Conservation (phyloP, 1,139 yeast genomes). For the Diutina neorugosa region DNA sequence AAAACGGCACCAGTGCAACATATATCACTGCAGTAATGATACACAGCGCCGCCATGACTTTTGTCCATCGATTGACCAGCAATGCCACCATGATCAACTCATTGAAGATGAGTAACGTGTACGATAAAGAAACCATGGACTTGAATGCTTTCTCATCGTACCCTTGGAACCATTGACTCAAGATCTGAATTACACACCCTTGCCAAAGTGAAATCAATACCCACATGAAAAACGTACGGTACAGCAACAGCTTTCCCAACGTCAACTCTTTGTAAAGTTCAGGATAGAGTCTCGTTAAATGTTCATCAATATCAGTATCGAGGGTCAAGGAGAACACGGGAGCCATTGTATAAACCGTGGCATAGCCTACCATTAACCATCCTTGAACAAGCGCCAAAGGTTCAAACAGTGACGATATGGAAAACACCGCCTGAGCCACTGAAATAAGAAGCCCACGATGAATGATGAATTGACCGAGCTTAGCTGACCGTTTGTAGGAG, state of each 20-base stretch:
- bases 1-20: constrained; percentile 66
- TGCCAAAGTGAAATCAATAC: constrained; percentile 78
- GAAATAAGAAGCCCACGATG: constrained; percentile 92
- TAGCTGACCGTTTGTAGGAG: constrained; percentile 90
- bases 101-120: constrained; percentile 67
- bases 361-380: constrained; percentile 97
- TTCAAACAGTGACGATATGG: constrained; percentile 76
- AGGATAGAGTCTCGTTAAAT: constrained; percentile 81
- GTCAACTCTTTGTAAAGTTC: constrained; percentile 90
- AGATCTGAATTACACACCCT: constrained; percentile 70
- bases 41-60: constrained; percentile 62
- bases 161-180: constrained; percentile 68
- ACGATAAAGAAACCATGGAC: constrained; percentile 77
- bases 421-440: constrained; percentile 92
- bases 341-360: constrained; percentile 95
- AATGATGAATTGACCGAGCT: constrained; percentile 87
- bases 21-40: constrained; percentile 57
- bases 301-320: constrained; percentile 87
- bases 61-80: constrained; percentile 85
- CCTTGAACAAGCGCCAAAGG: constrained; percentile 94
- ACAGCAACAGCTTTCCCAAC: constrained; percentile 75
- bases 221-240: constrained; percentile 86
- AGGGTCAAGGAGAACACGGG: constrained; percentile 91
- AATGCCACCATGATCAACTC: constrained; percentile 91
- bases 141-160: constrained; percentile 41